Evolutionary conservation across 2,329 filamentous ascomycete species (phyloP).

Genomic region (Immersiporthe knoxdaviesiana): DNA sequence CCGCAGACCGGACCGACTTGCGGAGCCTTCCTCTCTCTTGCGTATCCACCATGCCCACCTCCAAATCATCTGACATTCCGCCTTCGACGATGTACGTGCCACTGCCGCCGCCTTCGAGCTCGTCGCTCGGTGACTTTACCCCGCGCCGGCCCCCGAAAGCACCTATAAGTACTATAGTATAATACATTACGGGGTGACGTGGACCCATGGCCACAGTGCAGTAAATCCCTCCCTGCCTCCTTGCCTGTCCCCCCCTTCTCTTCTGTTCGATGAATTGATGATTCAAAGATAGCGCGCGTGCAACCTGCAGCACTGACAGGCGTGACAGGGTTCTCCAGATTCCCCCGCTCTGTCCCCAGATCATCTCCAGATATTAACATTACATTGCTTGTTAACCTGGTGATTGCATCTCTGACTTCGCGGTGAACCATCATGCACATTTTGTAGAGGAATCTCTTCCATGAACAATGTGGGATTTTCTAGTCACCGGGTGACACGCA

Average conservation of each 20-base stretch:
- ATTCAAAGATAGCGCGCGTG: not conserved
- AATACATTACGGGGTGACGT: not conserved
- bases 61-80: not conserved
- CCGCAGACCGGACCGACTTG: not conserved
- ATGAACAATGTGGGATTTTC: not conserved
- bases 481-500: no score
- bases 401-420: not conserved
- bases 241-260: no score
- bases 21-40: not conserved
- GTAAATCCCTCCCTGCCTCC: not conserved
- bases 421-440: not conserved
- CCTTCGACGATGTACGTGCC: no score
- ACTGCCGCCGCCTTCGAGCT: not conserved
- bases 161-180: no score
- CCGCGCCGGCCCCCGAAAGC: not conserved
- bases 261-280: not conserved
- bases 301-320: no score
- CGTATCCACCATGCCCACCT: not conserved
- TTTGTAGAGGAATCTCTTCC: not conserved
- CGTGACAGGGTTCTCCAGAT: conserved; percentile 3
- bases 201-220: not conserved
- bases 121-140: not conserved
- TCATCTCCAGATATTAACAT: no score
- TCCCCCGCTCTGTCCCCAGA: not conserved
- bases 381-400: not conserved